Base-by-base conservation (phyloP, 202 grass and related monocot species). In the Cymbopogon flexuosus region DNA sequence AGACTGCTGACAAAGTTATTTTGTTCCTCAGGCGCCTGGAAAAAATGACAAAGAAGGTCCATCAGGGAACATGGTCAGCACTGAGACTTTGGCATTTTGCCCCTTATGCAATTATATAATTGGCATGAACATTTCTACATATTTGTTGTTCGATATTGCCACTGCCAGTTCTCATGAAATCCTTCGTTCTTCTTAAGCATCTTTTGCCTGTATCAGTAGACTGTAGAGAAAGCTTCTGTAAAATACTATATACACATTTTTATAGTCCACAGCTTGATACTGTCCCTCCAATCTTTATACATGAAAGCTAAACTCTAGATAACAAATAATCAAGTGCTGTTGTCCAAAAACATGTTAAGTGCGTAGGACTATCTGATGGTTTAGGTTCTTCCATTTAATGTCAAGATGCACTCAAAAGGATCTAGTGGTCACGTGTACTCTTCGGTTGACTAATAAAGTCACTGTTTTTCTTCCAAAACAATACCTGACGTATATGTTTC, bases 11-110 rank as follows among this genome's bases (percentile, higher is more conserved):
- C 0, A 29, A 68, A 47, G 33, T 40, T 47, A 33, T 66, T 79
- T 27, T 90, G 33, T 84, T 77, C 71, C 56, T 18, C 78, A 97
- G 94, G 84, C 95, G 12, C 92, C 95, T 90, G 95, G 95, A 84
- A 98, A 98, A 91, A 98, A 72, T 88, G 95, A 98, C 19, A 98
- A 98, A 83, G 95, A 95, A 16, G 86, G 84, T 74, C 86, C 90
- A 33, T 65, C 90, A 4, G 88, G 84, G 62, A 94, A 71, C 84
- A 91, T 98, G 92, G 94, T 97, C 59, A 84, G 94, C 41, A 76
- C 59, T 79, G 46, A 65, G 21, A 42, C 37, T 30, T 30, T 83
- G 63, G 8, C 11, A 11, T 73, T 76, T 88, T 45, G 23, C 23
- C 1, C 6, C 6, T 49, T 18, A 9, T 42, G 13, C 15, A 68